phyloP scores from a whole-genome alignment of 345 rosid genomes.

The Litchi chinensis region DNA sequence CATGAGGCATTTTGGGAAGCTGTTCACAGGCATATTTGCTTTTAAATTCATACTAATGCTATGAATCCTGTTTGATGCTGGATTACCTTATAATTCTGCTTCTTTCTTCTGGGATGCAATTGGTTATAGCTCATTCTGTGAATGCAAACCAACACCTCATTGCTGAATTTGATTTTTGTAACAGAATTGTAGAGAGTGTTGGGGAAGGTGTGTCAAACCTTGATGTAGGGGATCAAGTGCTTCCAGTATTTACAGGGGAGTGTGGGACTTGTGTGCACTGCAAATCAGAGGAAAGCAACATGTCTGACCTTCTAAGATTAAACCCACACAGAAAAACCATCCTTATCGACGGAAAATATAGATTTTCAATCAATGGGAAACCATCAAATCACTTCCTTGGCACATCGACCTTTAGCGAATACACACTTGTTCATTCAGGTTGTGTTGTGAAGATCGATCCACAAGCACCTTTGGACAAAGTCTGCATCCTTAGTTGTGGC shows the following conservation, averaged over 20 bases:
- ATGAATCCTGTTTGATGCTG: too few species aligned
- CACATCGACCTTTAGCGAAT: slow-evolving; percentile 43
- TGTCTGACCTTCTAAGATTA: slow-evolving; percentile 41
- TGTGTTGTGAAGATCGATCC: slow-evolving; percentile 44
- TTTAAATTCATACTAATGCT: too few species aligned
- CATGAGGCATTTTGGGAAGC: slow-evolving; percentile 31
- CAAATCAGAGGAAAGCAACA: slow-evolving; percentile 42
- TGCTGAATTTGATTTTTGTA: neutral
- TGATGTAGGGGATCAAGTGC: slow-evolving; percentile 46
- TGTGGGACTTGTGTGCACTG: slow-evolving; percentile 45
- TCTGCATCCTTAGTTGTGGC: slow-evolving; percentile 46
- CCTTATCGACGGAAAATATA: slow-evolving; percentile 39
- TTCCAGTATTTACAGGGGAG: slow-evolving; percentile 53
- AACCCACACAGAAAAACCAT: slow-evolving; percentile 38
- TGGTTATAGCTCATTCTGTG: neutral
- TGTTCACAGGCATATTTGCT: neutral
- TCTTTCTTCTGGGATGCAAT: neutral
- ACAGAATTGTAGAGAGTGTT: slow-evolving; percentile 43
- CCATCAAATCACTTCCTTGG: slow-evolving; percentile 40
- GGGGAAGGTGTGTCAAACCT: slow-evolving; percentile 48
- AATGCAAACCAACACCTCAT: slow-evolving; percentile 10
- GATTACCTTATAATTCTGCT: too few species aligned
- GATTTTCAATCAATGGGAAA: slow-evolving; percentile 36
- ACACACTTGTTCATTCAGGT: slow-evolving; percentile 37
- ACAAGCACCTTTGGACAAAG: slow-evolving; percentile 44